phyloP scores from a whole-genome alignment of 495 filamentous ascomycete species.

The Penicillium odoratum region DNA sequence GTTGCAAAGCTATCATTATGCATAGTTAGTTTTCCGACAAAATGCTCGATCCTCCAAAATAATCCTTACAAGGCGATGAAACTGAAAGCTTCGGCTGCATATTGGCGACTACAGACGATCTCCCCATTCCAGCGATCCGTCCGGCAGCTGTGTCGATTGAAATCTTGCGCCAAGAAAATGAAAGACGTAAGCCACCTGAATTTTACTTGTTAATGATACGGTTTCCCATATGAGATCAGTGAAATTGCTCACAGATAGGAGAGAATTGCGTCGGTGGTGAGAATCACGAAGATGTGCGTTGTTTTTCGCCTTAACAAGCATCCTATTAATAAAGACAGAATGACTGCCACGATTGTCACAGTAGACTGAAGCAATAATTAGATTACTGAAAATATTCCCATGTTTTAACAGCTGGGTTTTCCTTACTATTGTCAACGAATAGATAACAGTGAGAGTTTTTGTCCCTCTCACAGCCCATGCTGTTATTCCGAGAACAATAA shows the following conservation, averaged over 20 bases:
- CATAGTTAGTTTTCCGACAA: background rate
- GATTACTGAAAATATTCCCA: background rate
- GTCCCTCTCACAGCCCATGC: background rate
- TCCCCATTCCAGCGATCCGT: background rate
- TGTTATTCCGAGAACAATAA: background rate
- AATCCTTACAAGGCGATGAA: background rate
- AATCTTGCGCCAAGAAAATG: constrained; percentile 1
- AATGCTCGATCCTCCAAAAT: background rate
- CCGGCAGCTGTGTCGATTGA: background rate
- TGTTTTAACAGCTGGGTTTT: background rate
- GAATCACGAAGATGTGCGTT: background rate
- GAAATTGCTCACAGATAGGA: background rate
- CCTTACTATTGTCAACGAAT: background rate
- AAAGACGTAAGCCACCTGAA: background rate
- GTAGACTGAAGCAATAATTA: background rate
- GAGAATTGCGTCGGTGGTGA: background rate
- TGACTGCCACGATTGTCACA: background rate
- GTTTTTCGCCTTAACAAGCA: background rate
- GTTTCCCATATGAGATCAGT: background rate
- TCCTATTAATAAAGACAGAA: background rate
- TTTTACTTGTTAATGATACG: background rate
- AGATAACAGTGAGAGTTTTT: background rate
- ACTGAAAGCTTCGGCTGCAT: background rate
- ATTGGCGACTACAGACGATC: constrained; percentile 2
- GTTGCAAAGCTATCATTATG: background rate